These are phyloP conservation scores for Crithidia sp. DNA, from an alignment of 208 protist genomes.

Conservation along the genomic window DNA sequence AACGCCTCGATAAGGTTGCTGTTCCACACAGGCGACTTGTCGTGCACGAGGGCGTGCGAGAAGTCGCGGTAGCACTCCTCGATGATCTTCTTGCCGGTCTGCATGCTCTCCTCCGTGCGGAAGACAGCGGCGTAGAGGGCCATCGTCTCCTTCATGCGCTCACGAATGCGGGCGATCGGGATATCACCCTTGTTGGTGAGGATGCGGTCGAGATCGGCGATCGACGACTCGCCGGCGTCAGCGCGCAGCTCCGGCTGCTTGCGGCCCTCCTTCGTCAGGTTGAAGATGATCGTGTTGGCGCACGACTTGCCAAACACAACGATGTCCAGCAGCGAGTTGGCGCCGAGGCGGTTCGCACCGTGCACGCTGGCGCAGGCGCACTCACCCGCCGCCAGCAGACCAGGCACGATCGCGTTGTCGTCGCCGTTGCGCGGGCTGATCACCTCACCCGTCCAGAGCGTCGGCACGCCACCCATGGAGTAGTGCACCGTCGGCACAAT, in stretches of 20 bases:
- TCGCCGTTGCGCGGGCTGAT: slow-evolving; percentile 88
- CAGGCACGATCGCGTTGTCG: slow-evolving; percentile 95
- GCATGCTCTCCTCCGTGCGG: slow-evolving; percentile 93
- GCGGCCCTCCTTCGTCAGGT: slow-evolving; percentile 91
- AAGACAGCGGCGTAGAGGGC: slow-evolving; percentile 97
- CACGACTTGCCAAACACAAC: slow-evolving; percentile 99
- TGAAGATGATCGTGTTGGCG: slow-evolving; percentile 94
- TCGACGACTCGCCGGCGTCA: slow-evolving; percentile 93
- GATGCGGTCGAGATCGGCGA: slow-evolving; percentile 96
- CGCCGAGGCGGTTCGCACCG: slow-evolving; percentile 98
- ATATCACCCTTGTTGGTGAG: slow-evolving; percentile 94
- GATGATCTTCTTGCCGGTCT: slow-evolving; percentile 93
- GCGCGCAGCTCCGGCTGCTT: slow-evolving; percentile 82
- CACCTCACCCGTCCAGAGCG: slow-evolving; percentile 93
- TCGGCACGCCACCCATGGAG: slow-evolving; percentile 97
- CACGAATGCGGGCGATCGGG: slow-evolving; percentile 92
- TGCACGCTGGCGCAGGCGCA: slow-evolving; percentile 98
- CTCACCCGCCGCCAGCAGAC: slow-evolving; percentile 98
- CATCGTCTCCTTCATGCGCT: slow-evolving; percentile 98
- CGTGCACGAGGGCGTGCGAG: slow-evolving; percentile 93
- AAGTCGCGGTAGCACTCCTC: slow-evolving; percentile 94
- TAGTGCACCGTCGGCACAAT: slow-evolving; percentile 99
- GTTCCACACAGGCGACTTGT: slow-evolving; percentile 97
- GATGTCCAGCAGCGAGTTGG: slow-evolving; percentile 99
- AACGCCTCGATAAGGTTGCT: slow-evolving; percentile 98